Evolutionary conservation across 257 asterid species (phyloP).

Genomic region (Verbascum thapsus): DNA sequence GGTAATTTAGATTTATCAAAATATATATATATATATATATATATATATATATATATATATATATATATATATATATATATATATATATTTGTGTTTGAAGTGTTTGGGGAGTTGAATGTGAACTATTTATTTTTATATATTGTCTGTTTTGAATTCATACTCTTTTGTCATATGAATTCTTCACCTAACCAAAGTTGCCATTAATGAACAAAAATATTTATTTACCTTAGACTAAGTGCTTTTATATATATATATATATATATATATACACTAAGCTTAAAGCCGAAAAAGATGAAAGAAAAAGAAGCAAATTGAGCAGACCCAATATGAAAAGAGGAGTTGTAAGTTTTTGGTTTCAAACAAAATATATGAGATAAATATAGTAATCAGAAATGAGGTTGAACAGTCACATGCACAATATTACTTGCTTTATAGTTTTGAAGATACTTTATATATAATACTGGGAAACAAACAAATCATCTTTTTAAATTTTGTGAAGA

Average conservation of each 20-base stretch:
- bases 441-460: background rate
- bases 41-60: too few relatives aligned
- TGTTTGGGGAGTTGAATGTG: background rate
- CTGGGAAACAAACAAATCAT: background rate
- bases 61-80: too few relatives aligned
- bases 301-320: too few relatives aligned
- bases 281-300: too few relatives aligned
- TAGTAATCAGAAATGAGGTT: conserved; percentile 3
- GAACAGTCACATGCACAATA: background rate
- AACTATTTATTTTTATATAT: background rate
- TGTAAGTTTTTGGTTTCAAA: background rate
- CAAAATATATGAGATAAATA: background rate
- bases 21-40: too few relatives aligned
- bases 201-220: background rate
- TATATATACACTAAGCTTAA: too few relatives aligned
- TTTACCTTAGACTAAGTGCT: background rate
- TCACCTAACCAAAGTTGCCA: conserved; percentile 6
- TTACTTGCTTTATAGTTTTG: conserved; percentile 4
- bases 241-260: too few relatives aligned
- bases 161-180: background rate
- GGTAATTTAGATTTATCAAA: too few relatives aligned
- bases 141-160: background rate
- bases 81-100: too few relatives aligned
- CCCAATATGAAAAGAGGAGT: too few relatives aligned
- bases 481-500: background rate